These are phyloP conservation scores for Penicillium egyptiacum DNA, from an alignment of 495 filamentous ascomycete species.

Conservation along the genomic window DNA sequence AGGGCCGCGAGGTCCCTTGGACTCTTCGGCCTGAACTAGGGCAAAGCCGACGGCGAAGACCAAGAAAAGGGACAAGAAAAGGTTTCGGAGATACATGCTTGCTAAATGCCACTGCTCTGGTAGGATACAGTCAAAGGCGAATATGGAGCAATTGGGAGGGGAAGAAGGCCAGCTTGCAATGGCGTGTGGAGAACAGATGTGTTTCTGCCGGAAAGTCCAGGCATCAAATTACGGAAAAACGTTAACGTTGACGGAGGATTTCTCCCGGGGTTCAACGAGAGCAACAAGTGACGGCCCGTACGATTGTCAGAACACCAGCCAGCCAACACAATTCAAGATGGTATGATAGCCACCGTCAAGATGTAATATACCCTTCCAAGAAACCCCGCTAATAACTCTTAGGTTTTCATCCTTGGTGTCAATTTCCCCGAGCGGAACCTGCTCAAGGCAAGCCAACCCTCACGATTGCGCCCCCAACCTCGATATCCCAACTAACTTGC, in stretches of 20 bases:
- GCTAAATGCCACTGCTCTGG: conserved; percentile 27
- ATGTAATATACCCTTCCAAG: neutral
- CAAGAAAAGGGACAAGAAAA: conserved; percentile 66
- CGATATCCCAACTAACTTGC: conserved; percentile 16
- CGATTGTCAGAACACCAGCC: conserved; percentile 13
- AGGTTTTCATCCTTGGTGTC: conserved; percentile 82
- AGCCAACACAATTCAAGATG: conserved; percentile 31
- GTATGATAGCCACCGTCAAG: conserved; percentile 17
- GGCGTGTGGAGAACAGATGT: conserved; percentile 31
- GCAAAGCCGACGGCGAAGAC: conserved; percentile 63
- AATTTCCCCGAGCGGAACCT: conserved; percentile 82
- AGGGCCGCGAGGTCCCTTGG: conserved; percentile 80
- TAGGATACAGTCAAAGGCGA: conserved; percentile 12
- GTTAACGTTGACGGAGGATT: conserved; percentile 39
- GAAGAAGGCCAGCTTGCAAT: conserved; percentile 46
- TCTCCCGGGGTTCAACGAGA: conserved; percentile 29
- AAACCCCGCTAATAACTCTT: neutral
- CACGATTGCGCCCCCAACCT: conserved; percentile 12
- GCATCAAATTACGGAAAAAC: conserved; percentile 32
- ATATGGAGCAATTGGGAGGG: conserved; percentile 16
- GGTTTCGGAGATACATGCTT: conserved; percentile 52
- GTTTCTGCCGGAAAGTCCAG: neutral
- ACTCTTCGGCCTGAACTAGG: conserved; percentile 70
- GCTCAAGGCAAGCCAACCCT: conserved; percentile 62
- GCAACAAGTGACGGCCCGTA: conserved; percentile 11